Percentiles rank a stretch among this genome's conserved stretches.
phyloP scores from a whole-genome alignment of 176 grass and related monocot species.

The Cocos nucifera region DNA sequence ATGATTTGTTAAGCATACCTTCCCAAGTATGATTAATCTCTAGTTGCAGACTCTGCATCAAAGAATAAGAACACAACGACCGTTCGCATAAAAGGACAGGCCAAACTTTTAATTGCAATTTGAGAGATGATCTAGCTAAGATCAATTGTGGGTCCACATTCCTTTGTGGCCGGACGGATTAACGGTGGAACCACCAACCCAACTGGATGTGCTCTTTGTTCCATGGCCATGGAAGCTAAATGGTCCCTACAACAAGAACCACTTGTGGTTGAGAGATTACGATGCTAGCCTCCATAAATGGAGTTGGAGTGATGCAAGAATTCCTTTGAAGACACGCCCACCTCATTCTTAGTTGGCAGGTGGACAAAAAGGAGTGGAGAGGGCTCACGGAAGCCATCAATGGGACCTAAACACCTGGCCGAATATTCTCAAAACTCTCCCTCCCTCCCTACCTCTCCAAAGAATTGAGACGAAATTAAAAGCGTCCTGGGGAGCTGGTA shows the following conservation, averaged over 20 bases:
- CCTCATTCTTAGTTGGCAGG: slow-evolving; percentile 6
- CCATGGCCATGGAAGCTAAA: no score
- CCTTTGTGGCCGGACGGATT: slow-evolving; percentile 10
- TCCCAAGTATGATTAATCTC: no score
- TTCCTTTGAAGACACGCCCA: slow-evolving; percentile 15
- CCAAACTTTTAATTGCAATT: slow-evolving; percentile 4
- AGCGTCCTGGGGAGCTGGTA: no score
- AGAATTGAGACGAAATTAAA: no score
- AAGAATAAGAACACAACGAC: background rate
- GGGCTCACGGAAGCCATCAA: background rate
- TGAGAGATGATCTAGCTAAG: slow-evolving; percentile 13
- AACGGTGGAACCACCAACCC: background rate
- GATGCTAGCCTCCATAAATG: no score
- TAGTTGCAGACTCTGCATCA: no score
- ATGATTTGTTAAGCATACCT: no score
- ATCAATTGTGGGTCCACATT: slow-evolving; percentile 13
- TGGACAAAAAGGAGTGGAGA: background rate
- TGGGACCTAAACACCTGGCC: slow-evolving; percentile 19
- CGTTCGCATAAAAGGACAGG: slow-evolving; percentile 23
- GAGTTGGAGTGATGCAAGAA: background rate
- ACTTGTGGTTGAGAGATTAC: no score
- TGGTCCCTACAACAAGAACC: no score
- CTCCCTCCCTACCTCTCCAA: no score
- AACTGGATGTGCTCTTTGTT: no score
- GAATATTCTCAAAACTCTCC: background rate